Evolutionary conservation across 1,284 basidiomycete species (phyloP), one percentile per base, ranked within the genome.

Genomic region (Athelia sp.): DNA sequence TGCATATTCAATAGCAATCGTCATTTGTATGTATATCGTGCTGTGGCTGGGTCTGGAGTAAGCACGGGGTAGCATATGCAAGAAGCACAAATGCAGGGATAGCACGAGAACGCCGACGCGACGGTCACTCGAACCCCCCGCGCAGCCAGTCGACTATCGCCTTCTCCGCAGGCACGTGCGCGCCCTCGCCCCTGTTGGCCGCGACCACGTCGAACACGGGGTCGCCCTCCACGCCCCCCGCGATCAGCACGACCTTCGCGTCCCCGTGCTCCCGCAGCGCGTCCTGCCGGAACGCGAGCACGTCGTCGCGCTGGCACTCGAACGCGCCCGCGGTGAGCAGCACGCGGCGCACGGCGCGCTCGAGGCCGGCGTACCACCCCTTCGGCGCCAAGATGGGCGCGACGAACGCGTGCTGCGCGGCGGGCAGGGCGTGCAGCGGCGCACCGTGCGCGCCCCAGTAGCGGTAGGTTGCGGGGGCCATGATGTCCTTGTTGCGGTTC

Each of bases 171-270:
- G 26, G 6, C 13, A 4, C 26, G 13, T 13, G 26, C 3, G 53
- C 45, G 18, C 48, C 44, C 13, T 50, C 18, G 26, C 47, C 44
- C 24, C 48, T 40, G 50, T 52, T 53, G n/a, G 46, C 50, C 14
- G 48, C 49, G 2, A 58, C 24, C 29, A 62, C 62, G 45, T 63
- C 60, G n/a, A 58, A 54, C 26, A 55, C 51, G 1, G 61, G 58
- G 45, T 66, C 66, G 48, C 60, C 56, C 45, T 68, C 65, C 3
- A 65, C 56, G 2, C 66, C 66, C 31, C 54, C 43, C 4, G 57
- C 51, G 50, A 64, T 61, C 22, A 65, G 13, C 21, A 60, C 46
- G 17, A 63, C 52, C 26, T 50, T 35, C 21, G 54, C 48, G 34
- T 59, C 43, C 2, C 42, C 17, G 50, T 60, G 59, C 18, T 54